Conservation (phyloP, 768 basidiomycete genomes). For the Cystobasidium tubakii region DNA sequence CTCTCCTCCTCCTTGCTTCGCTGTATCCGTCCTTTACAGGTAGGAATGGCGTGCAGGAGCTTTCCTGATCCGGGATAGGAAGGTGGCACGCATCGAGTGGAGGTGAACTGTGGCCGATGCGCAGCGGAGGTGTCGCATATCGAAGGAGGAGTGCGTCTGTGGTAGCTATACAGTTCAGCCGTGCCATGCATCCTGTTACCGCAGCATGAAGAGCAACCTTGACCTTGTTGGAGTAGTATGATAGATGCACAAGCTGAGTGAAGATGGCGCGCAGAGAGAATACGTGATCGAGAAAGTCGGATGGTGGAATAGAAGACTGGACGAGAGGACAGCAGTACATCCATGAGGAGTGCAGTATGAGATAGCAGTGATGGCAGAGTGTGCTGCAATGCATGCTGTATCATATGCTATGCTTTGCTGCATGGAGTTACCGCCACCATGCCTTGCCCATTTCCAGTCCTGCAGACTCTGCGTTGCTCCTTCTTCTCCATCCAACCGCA, state of each 20-base stretch:
- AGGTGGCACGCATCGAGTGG: not conserved
- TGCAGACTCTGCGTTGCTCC: not conserved
- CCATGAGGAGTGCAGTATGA: no score
- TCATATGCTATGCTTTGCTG: no score
- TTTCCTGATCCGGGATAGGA: conserved; percentile 1
- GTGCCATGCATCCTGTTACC: not conserved
- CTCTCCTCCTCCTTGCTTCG: no score
- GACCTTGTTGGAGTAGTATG: not conserved
- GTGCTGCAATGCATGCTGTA: no score
- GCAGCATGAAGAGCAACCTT: not conserved
- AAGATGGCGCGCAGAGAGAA: no score
- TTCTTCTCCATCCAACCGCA: not conserved
- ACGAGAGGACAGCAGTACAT: no score
- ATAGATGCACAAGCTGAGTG: no score
- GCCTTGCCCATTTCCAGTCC: not conserved
- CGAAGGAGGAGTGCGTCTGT: no score
- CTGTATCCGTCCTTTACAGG: not conserved
- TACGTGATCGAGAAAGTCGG: not conserved
- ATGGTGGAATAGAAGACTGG: not conserved
- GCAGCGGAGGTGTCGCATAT: no score
- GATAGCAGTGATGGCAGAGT: no score
- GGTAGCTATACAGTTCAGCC: not conserved
- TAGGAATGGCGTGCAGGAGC: not conserved
- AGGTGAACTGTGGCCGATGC: not conserved
- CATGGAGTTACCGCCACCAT: no score